phyloP scores from a whole-genome alignment of 306 rosid species.

The Lotus japonicus region DNA sequence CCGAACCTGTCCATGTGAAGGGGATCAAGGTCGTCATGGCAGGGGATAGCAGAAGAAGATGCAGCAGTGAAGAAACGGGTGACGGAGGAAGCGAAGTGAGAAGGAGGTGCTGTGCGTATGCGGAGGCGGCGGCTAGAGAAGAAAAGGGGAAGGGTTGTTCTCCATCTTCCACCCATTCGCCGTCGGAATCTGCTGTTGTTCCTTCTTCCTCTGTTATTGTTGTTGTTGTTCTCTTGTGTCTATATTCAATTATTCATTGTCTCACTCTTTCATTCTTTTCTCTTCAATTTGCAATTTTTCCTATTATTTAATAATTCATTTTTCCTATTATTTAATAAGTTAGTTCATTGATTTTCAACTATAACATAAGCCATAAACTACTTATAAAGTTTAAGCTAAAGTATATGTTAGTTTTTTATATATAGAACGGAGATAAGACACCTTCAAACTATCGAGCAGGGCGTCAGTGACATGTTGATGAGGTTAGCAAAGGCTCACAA shows the following conservation, averaged over 20 bases:
- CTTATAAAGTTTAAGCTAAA: too few relatives aligned
- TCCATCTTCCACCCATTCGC: slow-evolving; percentile 90
- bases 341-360: too few relatives aligned
- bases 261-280: neutral
- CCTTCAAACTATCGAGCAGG: too few relatives aligned
- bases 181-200: neutral
- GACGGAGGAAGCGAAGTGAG: slow-evolving; percentile 10
- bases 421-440: too few relatives aligned
- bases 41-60: slow-evolving; percentile 49
- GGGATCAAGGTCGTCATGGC: slow-evolving; percentile 35
- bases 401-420: too few relatives aligned
- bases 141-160: slow-evolving; percentile 51
- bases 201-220: neutral
- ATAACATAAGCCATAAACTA: too few relatives aligned
- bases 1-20: slow-evolving; percentile 6
- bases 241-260: neutral
- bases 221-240: neutral
- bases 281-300: too few relatives aligned
- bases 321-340: too few relatives aligned
- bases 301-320: too few relatives aligned
- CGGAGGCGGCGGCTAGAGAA: too few relatives aligned
- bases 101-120: slow-evolving; percentile 2
- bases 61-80: slow-evolving; percentile 24
- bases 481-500: too few relatives aligned
- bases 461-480: too few relatives aligned